Percentiles rank a stretch among this genome's conserved stretches.
phyloP scores from a whole-genome alignment of 176 grass and related monocot genomes.

The Phyllostachys edulis region DNA sequence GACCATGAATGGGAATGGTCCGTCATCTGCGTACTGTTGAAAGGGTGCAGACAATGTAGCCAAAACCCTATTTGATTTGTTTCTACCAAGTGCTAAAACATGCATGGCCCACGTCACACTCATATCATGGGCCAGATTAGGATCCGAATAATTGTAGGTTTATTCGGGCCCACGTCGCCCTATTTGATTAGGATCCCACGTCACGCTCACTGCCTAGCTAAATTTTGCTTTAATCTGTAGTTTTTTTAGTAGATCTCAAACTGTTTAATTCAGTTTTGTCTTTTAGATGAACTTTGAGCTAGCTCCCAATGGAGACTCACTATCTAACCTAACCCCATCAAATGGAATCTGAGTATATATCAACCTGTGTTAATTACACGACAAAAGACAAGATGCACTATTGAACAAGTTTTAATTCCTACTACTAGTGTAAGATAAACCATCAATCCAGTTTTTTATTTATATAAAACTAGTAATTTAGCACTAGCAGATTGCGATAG shows the following conservation, averaged over 20 bases:
- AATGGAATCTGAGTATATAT: background rate
- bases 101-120: conserved; percentile 15
- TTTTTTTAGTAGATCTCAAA: background rate
- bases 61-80: conserved; percentile 34
- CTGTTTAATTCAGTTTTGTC: background rate
- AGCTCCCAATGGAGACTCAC: background rate
- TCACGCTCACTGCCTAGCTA: background rate
- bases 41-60: conserved; percentile 24
- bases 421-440: background rate
- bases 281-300: background rate
- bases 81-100: background rate
- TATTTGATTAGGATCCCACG: background rate
- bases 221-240: background rate
- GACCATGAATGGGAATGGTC: conserved; percentile 33
- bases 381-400: background rate
- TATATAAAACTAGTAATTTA: no score
- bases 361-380: background rate
- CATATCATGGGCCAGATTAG: conserved; percentile 23
- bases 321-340: background rate
- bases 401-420: background rate
- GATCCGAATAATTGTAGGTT: conserved; percentile 26
- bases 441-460: no score
- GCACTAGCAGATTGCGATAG: background rate
- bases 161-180: no score
- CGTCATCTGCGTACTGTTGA: conserved; percentile 1